Evolutionary conservation across 225 moss, liverwort and hornwort species (phyloP), one percentile per base, ranked within the genome.

Genomic region (Anthoceros angustus): DNA sequence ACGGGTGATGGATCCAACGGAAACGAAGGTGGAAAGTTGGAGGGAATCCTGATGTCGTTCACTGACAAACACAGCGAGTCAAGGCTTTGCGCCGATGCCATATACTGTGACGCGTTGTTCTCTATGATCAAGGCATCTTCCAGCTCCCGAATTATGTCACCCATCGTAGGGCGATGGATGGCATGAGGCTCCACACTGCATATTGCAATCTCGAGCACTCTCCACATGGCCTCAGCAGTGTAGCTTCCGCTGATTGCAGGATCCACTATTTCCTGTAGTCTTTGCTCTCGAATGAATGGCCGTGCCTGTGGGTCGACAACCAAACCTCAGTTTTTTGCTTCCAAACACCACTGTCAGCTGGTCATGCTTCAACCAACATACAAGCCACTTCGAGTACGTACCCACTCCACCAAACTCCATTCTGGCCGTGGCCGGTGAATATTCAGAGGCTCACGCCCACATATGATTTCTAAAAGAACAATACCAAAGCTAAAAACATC

Each of bases 61-160:
- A 66, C 9, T 26, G 66, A 41, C 66, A 76, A 61, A 65, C 72
- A 76, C 5, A 76, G 43, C 16, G 66, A 69, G 39, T 76, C 72
- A 41, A 76, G 67, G 66, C 76, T 76, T 24, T 76, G 76, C 23
- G 63, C 72, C 8, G 76, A 76, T 42, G 69, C 76, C 76, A 76
- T 69, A 49, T 76, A 72, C 32, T 76, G 76, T 26, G 76, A 76
- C 23, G 76, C 76, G 61, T 76, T 76, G 66, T 60, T 76, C 70
- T 76, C 76, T 25, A 76, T 76, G 43, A 76, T 72, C 18, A 72
- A 26, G 62, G 76, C 76, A 72, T 76, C 76, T 48, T 76, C 76
- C 12, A 76, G 72, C 61, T 76, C 76, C 60, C 72, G 69, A n/a
- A 76, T 72, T 42, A 76, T 40, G 55, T 70, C 25, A 72, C 48